These are phyloP conservation scores for Saxophila tyrrhenica DNA, from an alignment of 495 filamentous ascomycete genomes.

Conservation along the genomic window DNA sequence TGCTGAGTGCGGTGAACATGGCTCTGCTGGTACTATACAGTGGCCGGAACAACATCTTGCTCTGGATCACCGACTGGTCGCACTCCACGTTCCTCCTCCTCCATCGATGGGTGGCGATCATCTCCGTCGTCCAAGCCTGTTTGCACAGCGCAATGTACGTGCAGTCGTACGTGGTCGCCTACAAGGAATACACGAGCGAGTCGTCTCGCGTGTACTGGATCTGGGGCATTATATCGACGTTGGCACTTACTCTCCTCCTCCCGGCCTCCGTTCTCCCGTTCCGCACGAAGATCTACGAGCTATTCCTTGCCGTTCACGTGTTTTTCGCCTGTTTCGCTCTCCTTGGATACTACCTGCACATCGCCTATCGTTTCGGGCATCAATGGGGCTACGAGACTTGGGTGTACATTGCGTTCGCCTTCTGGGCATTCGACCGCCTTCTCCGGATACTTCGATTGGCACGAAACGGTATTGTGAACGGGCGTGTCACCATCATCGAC, in stretches of 20 bases:
- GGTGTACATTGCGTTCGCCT: background rate
- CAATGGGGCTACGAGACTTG: background rate
- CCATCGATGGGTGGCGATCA: conserved; percentile 38
- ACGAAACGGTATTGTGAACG: background rate
- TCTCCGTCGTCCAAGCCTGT: conserved; percentile 30
- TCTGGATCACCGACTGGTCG: conserved; percentile 38
- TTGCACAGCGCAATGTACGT: background rate
- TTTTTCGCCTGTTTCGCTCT: background rate
- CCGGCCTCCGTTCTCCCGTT: background rate
- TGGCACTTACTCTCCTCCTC: background rate
- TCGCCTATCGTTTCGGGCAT: background rate
- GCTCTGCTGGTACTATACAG: conserved; percentile 33
- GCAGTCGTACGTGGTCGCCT: background rate
- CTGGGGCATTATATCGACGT: background rate
- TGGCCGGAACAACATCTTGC: conserved; percentile 36
- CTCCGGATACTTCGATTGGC: background rate
- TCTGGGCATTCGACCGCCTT: background rate
- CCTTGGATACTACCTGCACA: background rate
- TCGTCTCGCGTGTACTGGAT: background rate
- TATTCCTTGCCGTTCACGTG: background rate
- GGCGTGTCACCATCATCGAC: background rate
- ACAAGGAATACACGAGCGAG: background rate
- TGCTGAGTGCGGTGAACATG: conserved; percentile 23
- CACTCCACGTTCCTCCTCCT: conserved; percentile 36
- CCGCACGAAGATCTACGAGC: background rate